Evolutionary conservation across 306 rosid species (phyloP).

Genomic region (Cucumis hystrix): DNA sequence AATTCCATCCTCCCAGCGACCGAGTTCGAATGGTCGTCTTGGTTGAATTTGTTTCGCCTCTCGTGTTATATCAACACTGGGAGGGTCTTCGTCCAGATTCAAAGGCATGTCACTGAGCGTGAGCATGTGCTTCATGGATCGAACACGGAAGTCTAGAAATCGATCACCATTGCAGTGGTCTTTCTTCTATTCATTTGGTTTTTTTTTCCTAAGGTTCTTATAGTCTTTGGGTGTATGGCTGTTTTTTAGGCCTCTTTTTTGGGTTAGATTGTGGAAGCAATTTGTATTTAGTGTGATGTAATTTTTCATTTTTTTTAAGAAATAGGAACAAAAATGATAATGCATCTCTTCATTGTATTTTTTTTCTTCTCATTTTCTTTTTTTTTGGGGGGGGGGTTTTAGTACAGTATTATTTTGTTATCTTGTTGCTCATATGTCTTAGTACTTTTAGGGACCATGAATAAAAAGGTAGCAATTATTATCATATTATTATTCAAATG

Average conservation of each 20-base stretch:
- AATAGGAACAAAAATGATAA: slow-evolving; percentile 3
- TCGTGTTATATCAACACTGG: slow-evolving; percentile 40
- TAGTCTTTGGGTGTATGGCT: slow-evolving; percentile 35
- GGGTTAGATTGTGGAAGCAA: slow-evolving; percentile 18
- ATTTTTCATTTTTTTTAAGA: slow-evolving; percentile 9
- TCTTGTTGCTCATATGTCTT: neutral
- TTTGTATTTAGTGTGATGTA: slow-evolving; percentile 25
- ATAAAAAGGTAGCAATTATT: neutral
- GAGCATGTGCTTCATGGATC: slow-evolving; percentile 32
- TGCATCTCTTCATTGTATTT: slow-evolving; percentile 6
- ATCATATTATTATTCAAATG: neutral
- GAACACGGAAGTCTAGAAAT: slow-evolving; percentile 32
- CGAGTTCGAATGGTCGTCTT: slow-evolving; percentile 50
- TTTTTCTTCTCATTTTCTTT: neutral
- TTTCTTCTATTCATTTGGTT: slow-evolving; percentile 20
- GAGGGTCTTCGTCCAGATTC: slow-evolving; percentile 37
- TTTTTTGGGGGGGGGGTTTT: neutral
- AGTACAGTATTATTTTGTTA: neutral
- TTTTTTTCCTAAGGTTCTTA: slow-evolving; percentile 15
- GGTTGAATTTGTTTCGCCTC: slow-evolving; percentile 50
- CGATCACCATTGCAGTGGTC: slow-evolving; percentile 26
- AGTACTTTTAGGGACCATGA: neutral
- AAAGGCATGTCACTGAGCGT: slow-evolving; percentile 39
- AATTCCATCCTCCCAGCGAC: slow-evolving; percentile 25
- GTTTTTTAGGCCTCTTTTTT: slow-evolving; percentile 34